Evolutionary conservation across 140 eudicot genomes (phyloP).

Genomic region (Stevia rebaudiana): DNA sequence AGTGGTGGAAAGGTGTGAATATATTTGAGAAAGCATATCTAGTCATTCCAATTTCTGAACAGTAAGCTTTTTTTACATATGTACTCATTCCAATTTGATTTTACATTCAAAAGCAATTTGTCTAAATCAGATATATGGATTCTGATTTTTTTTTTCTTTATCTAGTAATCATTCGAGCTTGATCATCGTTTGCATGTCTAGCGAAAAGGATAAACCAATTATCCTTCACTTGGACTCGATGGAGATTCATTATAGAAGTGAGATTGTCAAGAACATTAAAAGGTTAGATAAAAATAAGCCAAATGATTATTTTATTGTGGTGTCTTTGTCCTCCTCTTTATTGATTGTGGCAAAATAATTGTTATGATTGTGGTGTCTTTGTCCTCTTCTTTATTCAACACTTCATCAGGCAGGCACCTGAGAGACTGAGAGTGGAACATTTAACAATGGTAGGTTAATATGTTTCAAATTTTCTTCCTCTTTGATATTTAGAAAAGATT

Average conservation of each 20-base stretch:
- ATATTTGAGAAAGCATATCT: neutral
- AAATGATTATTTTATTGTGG: neutral
- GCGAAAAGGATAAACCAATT: neutral
- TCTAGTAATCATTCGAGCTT: neutral
- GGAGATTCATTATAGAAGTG: neutral
- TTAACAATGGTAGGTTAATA: no score
- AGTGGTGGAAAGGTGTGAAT: neutral
- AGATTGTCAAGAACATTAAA: neutral
- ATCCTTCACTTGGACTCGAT: neutral
- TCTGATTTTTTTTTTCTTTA: neutral
- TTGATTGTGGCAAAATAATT: no score
- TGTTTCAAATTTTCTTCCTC: no score
- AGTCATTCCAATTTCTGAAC: neutral
- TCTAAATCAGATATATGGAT: constrained; percentile 1
- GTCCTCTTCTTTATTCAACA: no score
- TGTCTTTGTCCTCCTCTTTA: no score
- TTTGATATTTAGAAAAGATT: no score
- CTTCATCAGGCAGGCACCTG: no score
- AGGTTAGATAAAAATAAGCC: neutral
- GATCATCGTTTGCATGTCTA: neutral
- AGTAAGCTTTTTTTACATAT: neutral
- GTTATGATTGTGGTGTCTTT: no score
- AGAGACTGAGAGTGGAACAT: no score
- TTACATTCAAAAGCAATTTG: neutral
- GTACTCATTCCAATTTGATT: neutral